Conservation (phyloP, 192 early-diverging fungal species). For the Umbelopsis isabellina region DNA sequence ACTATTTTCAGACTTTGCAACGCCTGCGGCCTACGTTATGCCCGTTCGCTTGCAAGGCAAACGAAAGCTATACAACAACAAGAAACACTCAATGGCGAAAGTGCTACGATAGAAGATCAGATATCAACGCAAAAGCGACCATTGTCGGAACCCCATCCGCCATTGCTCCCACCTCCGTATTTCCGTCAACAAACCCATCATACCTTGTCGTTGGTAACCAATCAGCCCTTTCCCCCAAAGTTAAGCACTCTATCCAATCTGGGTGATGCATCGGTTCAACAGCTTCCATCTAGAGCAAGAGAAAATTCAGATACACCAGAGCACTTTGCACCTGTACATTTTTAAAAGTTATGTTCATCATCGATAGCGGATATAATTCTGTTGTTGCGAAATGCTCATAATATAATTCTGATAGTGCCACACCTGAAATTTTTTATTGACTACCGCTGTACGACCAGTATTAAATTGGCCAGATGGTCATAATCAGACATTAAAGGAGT, state of each 20-base stretch:
- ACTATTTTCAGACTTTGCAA: conserved; percentile 47
- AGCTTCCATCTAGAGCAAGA: not conserved
- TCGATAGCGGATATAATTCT: no score
- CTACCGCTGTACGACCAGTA: no score
- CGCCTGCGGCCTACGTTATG: conserved; percentile 64
- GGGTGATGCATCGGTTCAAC: not conserved
- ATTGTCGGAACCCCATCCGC: not conserved
- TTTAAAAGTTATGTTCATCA: not conserved
- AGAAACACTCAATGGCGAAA: not conserved
- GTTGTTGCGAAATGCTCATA: no score
- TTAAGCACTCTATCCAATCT: no score
- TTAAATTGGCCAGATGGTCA: no score
- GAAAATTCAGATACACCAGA: not conserved
- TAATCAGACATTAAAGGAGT: no score
- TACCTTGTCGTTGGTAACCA: no score
- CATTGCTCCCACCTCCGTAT: not conserved
- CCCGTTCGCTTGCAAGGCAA: conserved; percentile 38
- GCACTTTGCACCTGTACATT: not conserved
- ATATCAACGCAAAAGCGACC: not conserved
- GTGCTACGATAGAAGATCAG: not conserved
- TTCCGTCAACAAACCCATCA: not conserved
- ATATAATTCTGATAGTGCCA: no score
- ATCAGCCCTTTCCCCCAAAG: not conserved
- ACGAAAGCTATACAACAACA: conserved; percentile 7
- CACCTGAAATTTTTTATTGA: no score